Percentiles rank a stretch among this genome's conserved stretches.
Conservation (phyloP, 2,329 filamentous ascomycete genomes). For the Rachicladosporium sp. region DNA sequence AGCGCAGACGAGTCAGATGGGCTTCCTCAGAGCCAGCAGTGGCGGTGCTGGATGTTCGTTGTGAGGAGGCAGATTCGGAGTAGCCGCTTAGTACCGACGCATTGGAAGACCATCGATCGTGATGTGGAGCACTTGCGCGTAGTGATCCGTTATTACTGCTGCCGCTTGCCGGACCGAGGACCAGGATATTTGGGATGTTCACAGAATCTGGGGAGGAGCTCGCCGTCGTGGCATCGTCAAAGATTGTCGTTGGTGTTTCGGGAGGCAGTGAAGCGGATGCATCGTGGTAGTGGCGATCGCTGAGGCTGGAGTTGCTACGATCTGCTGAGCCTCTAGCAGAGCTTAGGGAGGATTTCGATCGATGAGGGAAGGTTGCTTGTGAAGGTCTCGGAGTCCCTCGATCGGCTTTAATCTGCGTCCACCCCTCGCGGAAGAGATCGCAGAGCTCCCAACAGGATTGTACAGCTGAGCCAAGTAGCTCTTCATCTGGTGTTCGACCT, state of each 20-base stretch:
- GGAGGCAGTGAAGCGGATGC: constrained; percentile 41
- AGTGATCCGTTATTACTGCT: constrained; percentile 8
- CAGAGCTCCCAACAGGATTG: constrained; percentile 93
- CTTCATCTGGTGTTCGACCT: constrained; percentile 61
- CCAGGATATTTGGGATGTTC: constrained; percentile 74
- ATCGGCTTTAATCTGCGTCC: constrained; percentile 79
- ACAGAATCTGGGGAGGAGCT: constrained; percentile 61
- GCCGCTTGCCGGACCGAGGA: constrained; percentile 55
- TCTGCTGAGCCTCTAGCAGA: constrained; percentile 13
- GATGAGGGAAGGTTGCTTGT: constrained; percentile 57
- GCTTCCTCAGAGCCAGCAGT: constrained; percentile 58
- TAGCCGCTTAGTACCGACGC: too few species aligned
- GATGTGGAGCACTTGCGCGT: constrained; percentile 38
- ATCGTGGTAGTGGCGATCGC: constrained; percentile 33
- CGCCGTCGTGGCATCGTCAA: constrained; percentile 65
- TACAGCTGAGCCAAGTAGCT: constrained; percentile 73
- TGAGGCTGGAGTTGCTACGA: constrained; percentile 35
- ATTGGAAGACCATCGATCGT: constrained; percentile 71
- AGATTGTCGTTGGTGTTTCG: constrained; percentile 89
- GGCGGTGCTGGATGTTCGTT: constrained; percentile 61
- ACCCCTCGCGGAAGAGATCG: constrained; percentile 83
- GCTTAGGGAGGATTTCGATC: constrained; percentile 4
- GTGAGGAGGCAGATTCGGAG: constrained; percentile 49
- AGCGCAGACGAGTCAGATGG: constrained; percentile 65
- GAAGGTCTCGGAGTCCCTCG: constrained; percentile 71